Conservation (phyloP, 73 alveolate genomes). For the Paramecium caudatum region DNA sequence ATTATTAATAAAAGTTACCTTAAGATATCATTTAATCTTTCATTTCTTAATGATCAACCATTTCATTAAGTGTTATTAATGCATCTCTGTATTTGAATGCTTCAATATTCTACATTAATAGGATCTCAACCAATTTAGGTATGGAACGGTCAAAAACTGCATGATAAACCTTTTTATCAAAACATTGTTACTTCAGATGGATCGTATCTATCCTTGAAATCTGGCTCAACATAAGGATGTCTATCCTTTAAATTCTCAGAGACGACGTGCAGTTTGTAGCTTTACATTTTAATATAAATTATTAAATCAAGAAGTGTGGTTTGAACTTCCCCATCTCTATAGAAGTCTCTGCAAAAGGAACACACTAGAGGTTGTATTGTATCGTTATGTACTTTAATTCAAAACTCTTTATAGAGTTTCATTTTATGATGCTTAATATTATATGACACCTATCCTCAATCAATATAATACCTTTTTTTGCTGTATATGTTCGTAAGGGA, state of each 20-base stretch:
- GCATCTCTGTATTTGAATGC: constrained; percentile 76
- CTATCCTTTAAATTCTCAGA: constrained; percentile 76
- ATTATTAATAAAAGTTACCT: neutral
- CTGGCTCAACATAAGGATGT: constrained; percentile 78
- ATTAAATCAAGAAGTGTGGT: no score
- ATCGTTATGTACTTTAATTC: neutral
- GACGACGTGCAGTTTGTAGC: constrained; percentile 72
- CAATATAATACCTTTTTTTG: neutral
- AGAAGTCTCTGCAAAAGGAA: no score
- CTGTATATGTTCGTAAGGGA: neutral
- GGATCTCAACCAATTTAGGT: constrained; percentile 71
- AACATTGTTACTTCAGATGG: constrained; percentile 66
- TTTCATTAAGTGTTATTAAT: constrained; percentile 74
- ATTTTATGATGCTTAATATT: neutral
- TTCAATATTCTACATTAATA: constrained; percentile 72
- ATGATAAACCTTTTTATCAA: constrained; percentile 68
- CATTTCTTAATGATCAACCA: constrained; percentile 77
- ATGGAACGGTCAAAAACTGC: constrained; percentile 78
- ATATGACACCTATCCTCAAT: neutral
- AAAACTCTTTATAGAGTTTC: neutral
- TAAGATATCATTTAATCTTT: constrained; percentile 77
- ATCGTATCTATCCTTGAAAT: constrained; percentile 75
- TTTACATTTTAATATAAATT: constrained; percentile 67
- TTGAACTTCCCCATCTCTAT: no score
- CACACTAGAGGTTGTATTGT: no score